Percentiles rank a stretch among this genome's conserved stretches.
These are phyloP conservation scores for Aspergillus bertholletiae DNA, from an alignment of 495 filamentous ascomycete genomes.

Conservation along the genomic window DNA sequence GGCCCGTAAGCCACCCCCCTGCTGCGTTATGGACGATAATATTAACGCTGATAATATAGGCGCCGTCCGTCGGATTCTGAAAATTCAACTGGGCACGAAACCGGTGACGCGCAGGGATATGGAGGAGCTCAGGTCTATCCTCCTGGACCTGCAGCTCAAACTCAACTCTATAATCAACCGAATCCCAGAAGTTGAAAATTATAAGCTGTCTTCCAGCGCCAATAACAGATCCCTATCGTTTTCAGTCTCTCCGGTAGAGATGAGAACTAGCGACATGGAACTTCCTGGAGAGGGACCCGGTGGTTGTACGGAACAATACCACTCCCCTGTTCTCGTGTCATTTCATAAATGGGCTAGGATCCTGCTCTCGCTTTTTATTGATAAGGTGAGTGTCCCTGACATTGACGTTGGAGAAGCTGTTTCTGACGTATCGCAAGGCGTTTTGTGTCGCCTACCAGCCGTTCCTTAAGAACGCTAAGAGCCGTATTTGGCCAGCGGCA, in stretches of 20 bases:
- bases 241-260: conserved; percentile 28
- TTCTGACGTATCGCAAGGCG: conserved; percentile 23
- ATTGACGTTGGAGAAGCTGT: neutral
- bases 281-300: conserved; percentile 35
- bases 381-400: conserved; percentile 30
- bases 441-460: conserved; percentile 55
- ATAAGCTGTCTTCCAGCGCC: conserved; percentile 11
- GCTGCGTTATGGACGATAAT: neutral
- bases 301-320: conserved; percentile 44
- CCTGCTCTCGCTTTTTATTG: conserved; percentile 40
- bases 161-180: conserved; percentile 41
- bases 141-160: conserved; percentile 43
- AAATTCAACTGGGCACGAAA: conserved; percentile 44
- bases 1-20: conserved; percentile 33
- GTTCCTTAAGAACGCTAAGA: conserved; percentile 54
- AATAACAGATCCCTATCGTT: conserved; percentile 25
- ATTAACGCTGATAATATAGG: conserved; percentile 25
- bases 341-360: conserved; percentile 49
- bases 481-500: conserved; percentile 49
- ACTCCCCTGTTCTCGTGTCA: conserved; percentile 38
- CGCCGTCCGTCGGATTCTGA: conserved; percentile 41
- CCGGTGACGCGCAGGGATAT: conserved; percentile 42
- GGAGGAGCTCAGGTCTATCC: conserved; percentile 42
- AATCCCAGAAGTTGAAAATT: conserved; percentile 28
- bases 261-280: conserved; percentile 22